These are phyloP conservation scores for Coemansia sp. DNA, from an alignment of 192 early-diverging fungal genomes.

Conservation along the genomic window DNA sequence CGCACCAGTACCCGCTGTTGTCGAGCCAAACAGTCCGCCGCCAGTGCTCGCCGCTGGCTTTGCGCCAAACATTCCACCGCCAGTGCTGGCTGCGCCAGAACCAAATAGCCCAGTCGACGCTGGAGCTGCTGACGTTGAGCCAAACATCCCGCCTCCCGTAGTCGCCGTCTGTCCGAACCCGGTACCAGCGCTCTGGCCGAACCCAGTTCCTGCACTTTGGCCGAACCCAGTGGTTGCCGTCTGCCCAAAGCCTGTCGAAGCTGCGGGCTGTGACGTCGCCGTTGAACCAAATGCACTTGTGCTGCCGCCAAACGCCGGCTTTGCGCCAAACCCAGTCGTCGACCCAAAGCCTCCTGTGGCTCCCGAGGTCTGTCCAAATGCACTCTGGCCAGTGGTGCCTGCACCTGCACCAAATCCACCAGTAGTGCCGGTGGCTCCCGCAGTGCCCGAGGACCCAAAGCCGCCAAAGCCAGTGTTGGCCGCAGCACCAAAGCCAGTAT, in stretches of 20 bases:
- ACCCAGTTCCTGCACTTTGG: conserved; percentile 12
- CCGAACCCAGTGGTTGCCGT: conserved; percentile 21
- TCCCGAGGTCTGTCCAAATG: conserved; percentile 9
- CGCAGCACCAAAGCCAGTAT: conserved; percentile 9
- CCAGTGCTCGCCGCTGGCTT: neutral
- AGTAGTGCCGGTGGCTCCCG: neutral
- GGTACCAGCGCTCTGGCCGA: conserved; percentile 17
- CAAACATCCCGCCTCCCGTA: conserved; percentile 12
- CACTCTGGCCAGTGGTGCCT: conserved; percentile 7
- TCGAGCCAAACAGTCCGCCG: conserved; percentile 12
- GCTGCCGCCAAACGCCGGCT: conserved; percentile 22
- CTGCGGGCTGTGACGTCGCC: conserved; percentile 18
- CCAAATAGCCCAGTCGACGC: conserved; percentile 12
- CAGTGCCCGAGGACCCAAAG: conserved; percentile 5
- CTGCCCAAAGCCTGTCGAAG: conserved; percentile 20
- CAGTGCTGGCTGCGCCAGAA: neutral
- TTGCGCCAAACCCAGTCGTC: conserved; percentile 31
- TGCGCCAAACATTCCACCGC: conserved; percentile 26
- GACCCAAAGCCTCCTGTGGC: conserved; percentile 33
- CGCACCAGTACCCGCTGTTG: neutral
- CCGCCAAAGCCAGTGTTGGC: neutral
- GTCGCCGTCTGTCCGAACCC: conserved; percentile 34
- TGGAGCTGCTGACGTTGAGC: neutral
- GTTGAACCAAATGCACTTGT: conserved; percentile 13
- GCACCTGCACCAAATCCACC: neutral